These are phyloP conservation scores for Nakazawaea peltata DNA, from an alignment of 805 yeast genomes.

Conservation along the genomic window DNA sequence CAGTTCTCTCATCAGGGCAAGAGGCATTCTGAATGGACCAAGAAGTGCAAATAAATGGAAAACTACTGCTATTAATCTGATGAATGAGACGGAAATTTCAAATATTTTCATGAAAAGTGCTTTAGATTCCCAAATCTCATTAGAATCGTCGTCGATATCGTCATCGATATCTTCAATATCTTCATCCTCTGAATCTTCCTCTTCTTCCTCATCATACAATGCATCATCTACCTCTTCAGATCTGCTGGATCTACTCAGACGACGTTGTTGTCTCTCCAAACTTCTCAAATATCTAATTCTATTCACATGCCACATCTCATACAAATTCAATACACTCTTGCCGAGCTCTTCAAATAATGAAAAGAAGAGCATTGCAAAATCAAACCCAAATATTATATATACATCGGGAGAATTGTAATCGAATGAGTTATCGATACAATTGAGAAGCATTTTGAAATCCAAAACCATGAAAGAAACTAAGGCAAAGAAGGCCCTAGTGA, in stretches of 20 bases:
- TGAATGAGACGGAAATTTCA: slow-evolving; percentile 42
- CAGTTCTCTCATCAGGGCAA: slow-evolving; percentile 22
- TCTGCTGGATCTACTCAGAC: no score
- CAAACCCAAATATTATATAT: slow-evolving; percentile 66
- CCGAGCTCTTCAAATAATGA: slow-evolving; percentile 39
- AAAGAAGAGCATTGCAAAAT: slow-evolving; percentile 57
- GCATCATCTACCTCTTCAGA: no score
- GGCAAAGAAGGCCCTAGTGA: slow-evolving; percentile 36
- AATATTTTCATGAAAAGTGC: slow-evolving; percentile 48
- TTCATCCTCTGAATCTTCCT: no score
- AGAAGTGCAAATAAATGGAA: slow-evolving; percentile 38
- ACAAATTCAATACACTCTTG: slow-evolving; percentile 41
- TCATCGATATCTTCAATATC: no score
- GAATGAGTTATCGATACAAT: slow-evolving; percentile 49
- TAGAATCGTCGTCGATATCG: slow-evolving; percentile 47
- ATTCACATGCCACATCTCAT: slow-evolving; percentile 45
- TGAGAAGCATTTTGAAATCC: slow-evolving; percentile 45
- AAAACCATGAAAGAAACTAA: slow-evolving; percentile 33
- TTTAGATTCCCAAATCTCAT: slow-evolving; percentile 68
- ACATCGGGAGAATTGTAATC: slow-evolving; percentile 46
- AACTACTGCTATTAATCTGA: slow-evolving; percentile 37
- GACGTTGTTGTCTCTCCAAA: no score
- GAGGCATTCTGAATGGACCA: slow-evolving; percentile 23
- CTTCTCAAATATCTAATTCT: no score
- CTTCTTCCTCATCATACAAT: no score